phyloP scores from a whole-genome alignment of 1,139 yeast species.

The Hanseniaspora gamundiae region DNA sequence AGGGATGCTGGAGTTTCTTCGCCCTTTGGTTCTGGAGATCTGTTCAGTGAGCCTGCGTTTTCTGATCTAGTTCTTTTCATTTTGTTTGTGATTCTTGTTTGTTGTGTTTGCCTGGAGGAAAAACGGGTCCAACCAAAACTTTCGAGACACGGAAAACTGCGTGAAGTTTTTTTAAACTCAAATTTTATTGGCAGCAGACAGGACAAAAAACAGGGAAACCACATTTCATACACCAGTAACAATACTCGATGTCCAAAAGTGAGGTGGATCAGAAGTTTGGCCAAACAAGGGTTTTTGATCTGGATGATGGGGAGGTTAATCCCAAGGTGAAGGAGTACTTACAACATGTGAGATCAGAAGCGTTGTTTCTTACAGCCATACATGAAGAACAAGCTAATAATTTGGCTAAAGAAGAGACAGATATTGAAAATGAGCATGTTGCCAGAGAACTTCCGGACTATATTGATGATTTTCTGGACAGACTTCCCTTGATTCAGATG shows the following conservation, averaged over 20 bases:
- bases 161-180: no score
- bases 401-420: neutral
- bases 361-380: conserved; percentile 16
- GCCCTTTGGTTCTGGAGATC: no score
- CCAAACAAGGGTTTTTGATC: conserved; percentile 18
- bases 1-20: neutral
- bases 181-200: no score
- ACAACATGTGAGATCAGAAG: conserved; percentile 18
- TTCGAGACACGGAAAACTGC: no score
- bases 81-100: neutral
- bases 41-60: neutral
- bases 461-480: neutral
- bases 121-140: neutral
- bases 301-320: conserved; percentile 16
- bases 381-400: no score
- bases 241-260: neutral
- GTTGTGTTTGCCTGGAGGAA: no score
- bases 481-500: neutral
- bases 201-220: no score
- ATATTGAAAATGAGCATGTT: no score
- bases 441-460: neutral
- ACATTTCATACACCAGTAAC: neutral
- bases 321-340: conserved; percentile 19
- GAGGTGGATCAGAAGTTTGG: conserved; percentile 12
- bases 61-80: neutral